A percentile compares a stretch with the other conserved stretches of the same genome.
Evolutionary conservation across 345 rosid species (phyloP).

Genomic region (Anacardium occidentale): DNA sequence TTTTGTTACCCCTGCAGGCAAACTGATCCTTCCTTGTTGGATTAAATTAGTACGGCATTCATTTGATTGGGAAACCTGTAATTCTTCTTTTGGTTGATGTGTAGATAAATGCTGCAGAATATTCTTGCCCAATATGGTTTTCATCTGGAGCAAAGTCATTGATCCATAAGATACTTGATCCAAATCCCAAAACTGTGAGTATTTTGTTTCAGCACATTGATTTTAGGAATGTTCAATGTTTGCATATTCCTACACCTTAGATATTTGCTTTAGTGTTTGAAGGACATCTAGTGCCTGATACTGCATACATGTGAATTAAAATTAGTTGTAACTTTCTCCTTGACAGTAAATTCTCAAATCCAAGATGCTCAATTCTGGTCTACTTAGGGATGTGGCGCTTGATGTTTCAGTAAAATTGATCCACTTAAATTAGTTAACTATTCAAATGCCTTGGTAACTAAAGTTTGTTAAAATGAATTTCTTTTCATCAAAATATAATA

Average conservation of each 20-base stretch:
- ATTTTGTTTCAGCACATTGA: slow-evolving; percentile 22
- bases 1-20: slow-evolving; percentile 6
- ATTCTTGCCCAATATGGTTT: slow-evolving; percentile 81
- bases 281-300: slow-evolving; percentile 6
- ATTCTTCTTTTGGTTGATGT: slow-evolving; percentile 19
- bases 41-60: slow-evolving; percentile 13
- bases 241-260: not conserved
- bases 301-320: not conserved
- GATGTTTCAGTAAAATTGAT: not conserved
- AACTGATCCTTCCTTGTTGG: not conserved
- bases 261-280: not conserved
- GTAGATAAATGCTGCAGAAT: slow-evolving; percentile 79
- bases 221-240: not conserved
- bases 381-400: not conserved
- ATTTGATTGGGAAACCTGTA: slow-evolving; percentile 19
- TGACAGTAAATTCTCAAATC: not conserved
- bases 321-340: slow-evolving; percentile 6
- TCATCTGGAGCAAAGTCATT: slow-evolving; percentile 63
- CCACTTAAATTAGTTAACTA: not conserved
- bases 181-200: slow-evolving; percentile 83
- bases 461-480: not conserved
- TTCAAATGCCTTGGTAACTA: not conserved
- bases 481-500: too few species aligned
- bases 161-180: slow-evolving; percentile 71
- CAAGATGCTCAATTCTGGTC: not conserved